Conservation (phyloP, 192 early-diverging fungal genomes). For the Diversispora eburnea region DNA sequence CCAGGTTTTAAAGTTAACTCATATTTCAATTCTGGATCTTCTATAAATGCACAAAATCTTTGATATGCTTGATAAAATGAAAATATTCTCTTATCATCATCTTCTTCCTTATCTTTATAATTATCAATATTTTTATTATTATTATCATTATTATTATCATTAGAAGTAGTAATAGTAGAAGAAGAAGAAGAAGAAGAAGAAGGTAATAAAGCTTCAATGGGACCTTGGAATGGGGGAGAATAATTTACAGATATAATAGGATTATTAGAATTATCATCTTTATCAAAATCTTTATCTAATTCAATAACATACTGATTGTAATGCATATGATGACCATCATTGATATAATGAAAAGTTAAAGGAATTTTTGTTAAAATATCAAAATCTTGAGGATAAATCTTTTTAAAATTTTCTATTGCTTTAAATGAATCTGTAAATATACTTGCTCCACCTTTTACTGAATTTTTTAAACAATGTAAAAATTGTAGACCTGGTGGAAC, state of each 20-base stretch:
- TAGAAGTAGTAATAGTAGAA: no score
- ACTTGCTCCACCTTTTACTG: constrained; percentile 67
- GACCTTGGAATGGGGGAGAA: constrained; percentile 83
- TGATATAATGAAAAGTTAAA: constrained; percentile 78
- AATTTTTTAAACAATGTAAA: constrained; percentile 73
- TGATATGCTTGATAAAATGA: constrained; percentile 65
- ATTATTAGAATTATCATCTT: no score
- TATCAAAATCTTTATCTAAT: constrained; percentile 35
- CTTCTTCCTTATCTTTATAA: no score
- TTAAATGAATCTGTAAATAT: constrained; percentile 74
- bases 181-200: no score
- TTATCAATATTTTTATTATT: no score
- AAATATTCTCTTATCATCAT: no score
- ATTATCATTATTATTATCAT: no score
- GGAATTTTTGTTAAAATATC: constrained; percentile 52
- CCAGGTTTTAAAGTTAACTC: constrained; percentile 62
- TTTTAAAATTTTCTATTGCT: constrained; percentile 60
- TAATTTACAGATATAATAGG: constrained; percentile 61
- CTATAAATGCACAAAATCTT: constrained; percentile 56
- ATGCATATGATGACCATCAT: constrained; percentile 71
- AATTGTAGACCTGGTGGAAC: constrained; percentile 77
- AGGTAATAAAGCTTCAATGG: constrained; percentile 39
- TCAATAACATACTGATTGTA: constrained; percentile 67
- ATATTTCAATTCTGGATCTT: constrained; percentile 52
- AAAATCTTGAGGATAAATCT: constrained; percentile 57